Conservation (phyloP, 257 asterid species). For the Misopates orontium region DNA sequence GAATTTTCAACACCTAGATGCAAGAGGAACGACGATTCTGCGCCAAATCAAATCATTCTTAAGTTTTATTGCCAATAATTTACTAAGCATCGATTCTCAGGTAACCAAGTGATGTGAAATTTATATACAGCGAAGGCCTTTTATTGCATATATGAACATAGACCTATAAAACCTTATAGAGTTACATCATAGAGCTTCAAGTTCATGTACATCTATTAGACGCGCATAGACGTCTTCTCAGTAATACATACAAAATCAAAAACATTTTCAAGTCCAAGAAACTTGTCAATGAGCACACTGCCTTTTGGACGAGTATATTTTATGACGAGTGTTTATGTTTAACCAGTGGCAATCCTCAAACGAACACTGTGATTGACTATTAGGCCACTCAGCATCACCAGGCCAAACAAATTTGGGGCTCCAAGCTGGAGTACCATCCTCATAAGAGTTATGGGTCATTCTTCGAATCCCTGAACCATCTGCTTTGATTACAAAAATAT, state of each 20-base stretch:
- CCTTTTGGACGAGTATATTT: constrained; percentile 12
- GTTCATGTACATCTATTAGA: background rate
- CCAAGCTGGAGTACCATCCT: constrained; percentile 90
- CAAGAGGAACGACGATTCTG: constrained; percentile 93
- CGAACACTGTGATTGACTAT: constrained; percentile 48
- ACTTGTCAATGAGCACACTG: constrained; percentile 23
- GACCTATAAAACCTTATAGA: background rate
- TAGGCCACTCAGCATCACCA: constrained; percentile 55
- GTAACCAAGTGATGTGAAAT: too few relatives aligned
- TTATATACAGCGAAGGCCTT: background rate
- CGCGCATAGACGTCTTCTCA: background rate
- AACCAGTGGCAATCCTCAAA: constrained; percentile 88
- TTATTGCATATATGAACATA: constrained; percentile 5
- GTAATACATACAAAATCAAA: background rate
- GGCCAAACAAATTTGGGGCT: constrained; percentile 48
- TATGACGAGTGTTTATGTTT: constrained; percentile 20
- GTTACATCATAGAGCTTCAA: constrained; percentile 1
- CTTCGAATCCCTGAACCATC: constrained; percentile 67
- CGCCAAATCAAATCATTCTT: constrained; percentile 16
- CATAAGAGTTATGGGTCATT: constrained; percentile 75
- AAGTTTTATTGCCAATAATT: constrained; percentile 20
- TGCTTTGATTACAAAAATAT: constrained; percentile 58
- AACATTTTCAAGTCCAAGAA: background rate
- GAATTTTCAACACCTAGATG: constrained; percentile 96
- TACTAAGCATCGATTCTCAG: too few relatives aligned